A percentile compares a stretch with the other conserved stretches of the same genome.
phyloP scores from a whole-genome alignment of 768 basidiomycete genomes.

The Rhizopogon vulgaris region DNA sequence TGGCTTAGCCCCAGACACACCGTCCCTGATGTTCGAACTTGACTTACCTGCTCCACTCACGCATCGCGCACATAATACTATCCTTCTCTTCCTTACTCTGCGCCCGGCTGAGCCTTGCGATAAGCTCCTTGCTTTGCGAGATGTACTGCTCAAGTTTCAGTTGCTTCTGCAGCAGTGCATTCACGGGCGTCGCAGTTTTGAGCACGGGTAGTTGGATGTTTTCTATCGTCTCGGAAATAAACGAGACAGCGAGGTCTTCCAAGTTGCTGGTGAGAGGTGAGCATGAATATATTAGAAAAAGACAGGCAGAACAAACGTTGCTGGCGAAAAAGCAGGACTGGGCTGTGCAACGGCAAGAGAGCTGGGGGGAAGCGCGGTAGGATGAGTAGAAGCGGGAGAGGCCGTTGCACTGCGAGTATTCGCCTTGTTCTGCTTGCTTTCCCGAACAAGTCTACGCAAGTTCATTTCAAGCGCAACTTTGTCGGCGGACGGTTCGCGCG shows the following conservation, averaged over 20 bases:
- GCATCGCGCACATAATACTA: conserved; percentile 36
- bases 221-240: conserved; percentile 54
- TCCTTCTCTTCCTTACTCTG: conserved; percentile 49
- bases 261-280: conserved; percentile 15
- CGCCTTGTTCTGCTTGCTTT: conserved; percentile 34
- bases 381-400: background rate
- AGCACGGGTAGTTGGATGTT: conserved; percentile 26
- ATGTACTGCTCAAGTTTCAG: conserved; percentile 45
- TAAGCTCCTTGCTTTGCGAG: conserved; percentile 44
- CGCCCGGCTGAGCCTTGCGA: conserved; percentile 39
- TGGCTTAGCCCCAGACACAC: conserved; percentile 1
- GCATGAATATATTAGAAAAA: background rate
- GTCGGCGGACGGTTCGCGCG: conserved; percentile 4
- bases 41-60: conserved; percentile 51
- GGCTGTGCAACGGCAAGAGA: background rate
- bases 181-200: conserved; percentile 8
- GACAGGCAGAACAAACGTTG: background rate
- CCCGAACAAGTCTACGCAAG: conserved; percentile 18
- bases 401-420: conserved; percentile 22
- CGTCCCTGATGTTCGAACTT: background rate
- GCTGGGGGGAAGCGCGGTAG: background rate
- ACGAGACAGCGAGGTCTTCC: conserved; percentile 50
- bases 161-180: conserved; percentile 40
- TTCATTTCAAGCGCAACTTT: conserved; percentile 37
- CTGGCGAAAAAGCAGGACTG: background rate